Conservation (phyloP, 768 basidiomycete species). For the Lentinula detonsa region DNA sequence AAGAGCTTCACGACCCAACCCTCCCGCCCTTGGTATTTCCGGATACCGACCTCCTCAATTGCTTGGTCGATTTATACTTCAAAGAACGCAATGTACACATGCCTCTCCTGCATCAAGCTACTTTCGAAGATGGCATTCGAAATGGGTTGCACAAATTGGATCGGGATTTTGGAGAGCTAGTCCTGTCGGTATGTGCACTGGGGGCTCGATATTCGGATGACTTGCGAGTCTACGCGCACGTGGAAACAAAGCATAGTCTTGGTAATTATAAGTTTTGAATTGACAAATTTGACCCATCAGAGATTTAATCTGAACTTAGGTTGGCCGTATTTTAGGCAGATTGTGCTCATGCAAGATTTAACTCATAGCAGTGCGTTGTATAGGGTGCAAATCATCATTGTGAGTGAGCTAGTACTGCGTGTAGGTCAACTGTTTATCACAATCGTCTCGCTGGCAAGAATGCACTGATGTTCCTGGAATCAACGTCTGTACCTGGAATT, state of each 20-base stretch:
- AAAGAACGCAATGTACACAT: constrained; percentile 40
- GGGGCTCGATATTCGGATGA: constrained; percentile 59
- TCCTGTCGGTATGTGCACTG: constrained; percentile 51
- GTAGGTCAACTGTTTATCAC: neutral
- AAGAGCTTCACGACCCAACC: neutral
- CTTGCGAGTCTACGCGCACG: constrained; percentile 45
- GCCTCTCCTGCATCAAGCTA: constrained; percentile 70
- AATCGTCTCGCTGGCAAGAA: constrained; percentile 26
- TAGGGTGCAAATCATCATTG: constrained; percentile 63
- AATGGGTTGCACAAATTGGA: constrained; percentile 47
- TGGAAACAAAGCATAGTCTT: constrained; percentile 18
- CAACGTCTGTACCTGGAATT: constrained; percentile 43
- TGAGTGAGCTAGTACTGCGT: constrained; percentile 13
- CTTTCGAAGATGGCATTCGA: constrained; percentile 49
- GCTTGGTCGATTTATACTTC: constrained; percentile 68
- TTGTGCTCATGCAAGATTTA: constrained; percentile 50
- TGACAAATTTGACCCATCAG: constrained; percentile 14
- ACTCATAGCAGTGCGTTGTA: constrained; percentile 45
- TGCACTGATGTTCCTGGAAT: constrained; percentile 38
- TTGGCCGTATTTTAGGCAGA: neutral
- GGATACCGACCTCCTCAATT: constrained; percentile 41
- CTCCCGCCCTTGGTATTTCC: constrained; percentile 30
- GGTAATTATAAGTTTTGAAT: too few relatives aligned
- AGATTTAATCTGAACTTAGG: neutral
- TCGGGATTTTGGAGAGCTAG: constrained; percentile 36